These are phyloP conservation scores for Xylariaceae sp. DNA, from an alignment of 2,329 filamentous ascomycete species.

Conservation along the genomic window DNA sequence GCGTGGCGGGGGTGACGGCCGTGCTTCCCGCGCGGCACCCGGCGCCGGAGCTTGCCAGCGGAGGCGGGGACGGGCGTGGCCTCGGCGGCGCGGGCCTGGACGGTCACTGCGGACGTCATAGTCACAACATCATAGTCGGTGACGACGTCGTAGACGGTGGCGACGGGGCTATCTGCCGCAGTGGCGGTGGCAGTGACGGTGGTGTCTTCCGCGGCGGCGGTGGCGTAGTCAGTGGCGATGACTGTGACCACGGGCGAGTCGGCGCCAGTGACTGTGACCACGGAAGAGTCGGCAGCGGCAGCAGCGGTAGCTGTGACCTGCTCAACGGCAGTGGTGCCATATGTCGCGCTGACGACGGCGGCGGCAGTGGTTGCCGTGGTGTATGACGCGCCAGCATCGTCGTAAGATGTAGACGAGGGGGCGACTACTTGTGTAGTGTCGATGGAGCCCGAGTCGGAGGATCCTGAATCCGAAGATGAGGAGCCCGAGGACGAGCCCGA, in stretches of 20 bases:
- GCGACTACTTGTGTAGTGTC: too few species aligned
- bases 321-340: slow-evolving; percentile 21
- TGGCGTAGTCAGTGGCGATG: slow-evolving; percentile 21
- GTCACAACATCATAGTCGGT: too few species aligned
- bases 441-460: background rate
- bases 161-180: too few species aligned
- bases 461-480: background rate
- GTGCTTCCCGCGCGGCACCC: slow-evolving; percentile 14
- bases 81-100: too few species aligned
- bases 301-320: slow-evolving; percentile 8
- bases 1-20: slow-evolving; percentile 17
- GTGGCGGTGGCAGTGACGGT: background rate
- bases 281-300: slow-evolving; percentile 10
- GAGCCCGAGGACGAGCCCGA: too few species aligned
- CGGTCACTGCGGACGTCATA: too few species aligned
- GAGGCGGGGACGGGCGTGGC: slow-evolving; percentile 11
- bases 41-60: slow-evolving; percentile 9
- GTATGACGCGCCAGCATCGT: too few species aligned
- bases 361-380: too few species aligned
- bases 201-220: slow-evolving; percentile 2
- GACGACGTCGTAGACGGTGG: too few species aligned
- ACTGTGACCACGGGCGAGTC: slow-evolving; percentile 40
- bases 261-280: slow-evolving; percentile 25
- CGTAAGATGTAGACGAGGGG: too few species aligned
- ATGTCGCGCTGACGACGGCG: too few species aligned